Evolutionary conservation across 2,329 filamentous ascomycete genomes (phyloP), one percentile per base, ranked within the genome.

Genomic region (Colletotrichum chrysophilum): DNA sequence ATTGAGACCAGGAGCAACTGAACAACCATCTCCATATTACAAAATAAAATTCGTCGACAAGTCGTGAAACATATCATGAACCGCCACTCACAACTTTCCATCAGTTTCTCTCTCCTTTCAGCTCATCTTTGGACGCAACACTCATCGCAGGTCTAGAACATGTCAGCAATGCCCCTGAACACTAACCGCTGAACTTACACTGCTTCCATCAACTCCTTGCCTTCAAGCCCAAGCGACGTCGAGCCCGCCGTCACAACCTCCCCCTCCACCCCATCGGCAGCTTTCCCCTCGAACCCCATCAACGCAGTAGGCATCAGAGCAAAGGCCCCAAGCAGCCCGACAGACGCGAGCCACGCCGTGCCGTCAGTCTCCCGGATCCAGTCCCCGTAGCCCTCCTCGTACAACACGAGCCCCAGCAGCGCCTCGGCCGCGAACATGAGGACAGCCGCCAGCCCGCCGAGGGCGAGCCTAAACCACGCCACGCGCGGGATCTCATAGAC

Each of bases 401-500:
- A 71, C n/a, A 75, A 9, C 4, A 58, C 9, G 4, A 72, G 13
- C n/a, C 62, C 30, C 12, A 77, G 13, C 2, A 77, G 3, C 21
- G 18, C 43, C 16, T 55, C 70, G 10, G 55, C 56, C 30, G 56
- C 43, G 30, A 48, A 36, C 60, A 69, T 21, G 34, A 77, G 16
- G 7, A 21, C 10, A 18, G 70, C 56, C 10, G 73, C 76, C 36
- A 76, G 34, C 5, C 62, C 62, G n/a, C 76, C 70, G 36, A 74
- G 38, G 43, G 61, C 73, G n/a, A 69, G 73, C 56, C 76, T 56
- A 30, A 77, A 68, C 66, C 70, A 66, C 30, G 73, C 70, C 38
- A 76, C 69, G 34, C 56, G 66, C 26, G 76, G 76, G 13, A 77
- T 70, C 36, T 68, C 76, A 26, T 77, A 71, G 18, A 55, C 60